phyloP scores from a whole-genome alignment of 2,329 filamentous ascomycete species.

The Trichoderma koningiopsis region DNA sequence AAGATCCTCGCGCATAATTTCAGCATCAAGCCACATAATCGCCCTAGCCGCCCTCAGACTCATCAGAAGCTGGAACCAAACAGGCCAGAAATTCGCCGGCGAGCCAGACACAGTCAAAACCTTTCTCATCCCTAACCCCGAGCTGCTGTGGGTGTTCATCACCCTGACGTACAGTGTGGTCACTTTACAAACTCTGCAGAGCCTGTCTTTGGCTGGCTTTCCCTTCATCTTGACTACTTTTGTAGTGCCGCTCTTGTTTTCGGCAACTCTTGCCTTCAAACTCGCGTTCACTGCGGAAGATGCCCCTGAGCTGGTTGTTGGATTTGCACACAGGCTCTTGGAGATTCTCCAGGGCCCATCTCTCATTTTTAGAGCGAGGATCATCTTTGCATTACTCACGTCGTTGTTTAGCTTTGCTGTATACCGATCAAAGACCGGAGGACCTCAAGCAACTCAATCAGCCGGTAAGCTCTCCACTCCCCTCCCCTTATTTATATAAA shows the following conservation, averaged over 20 bases:
- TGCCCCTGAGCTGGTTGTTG: slow-evolving; percentile 75
- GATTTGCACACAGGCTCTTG: slow-evolving; percentile 46
- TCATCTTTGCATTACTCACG: slow-evolving; percentile 53
- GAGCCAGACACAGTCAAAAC: slow-evolving; percentile 79
- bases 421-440: slow-evolving; percentile 42
- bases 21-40: slow-evolving; percentile 41
- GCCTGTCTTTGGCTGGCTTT: slow-evolving; percentile 46
- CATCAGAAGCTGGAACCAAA: slow-evolving; percentile 87
- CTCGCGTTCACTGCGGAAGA: slow-evolving; percentile 85
- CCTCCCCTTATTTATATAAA: neutral
- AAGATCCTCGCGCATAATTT: slow-evolving; percentile 35
- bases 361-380: slow-evolving; percentile 52
- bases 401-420: slow-evolving; percentile 43
- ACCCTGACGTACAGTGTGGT: slow-evolving; percentile 68
- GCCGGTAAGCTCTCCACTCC: slow-evolving; percentile 34
- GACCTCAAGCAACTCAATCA: slow-evolving; percentile 29
- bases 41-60: slow-evolving; percentile 67
- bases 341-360: slow-evolving; percentile 47
- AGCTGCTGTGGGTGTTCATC: slow-evolving; percentile 74
- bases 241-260: slow-evolving; percentile 46
- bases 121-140: slow-evolving; percentile 65
- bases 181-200: slow-evolving; percentile 48
- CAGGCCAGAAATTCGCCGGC: slow-evolving; percentile 94
- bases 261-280: slow-evolving; percentile 78
- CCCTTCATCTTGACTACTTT: slow-evolving; percentile 46